Percentiles rank a stretch among this genome's conserved stretches.
Evolutionary conservation across 2,329 filamentous ascomycete species (phyloP).

Genomic region (Blastomyces emzantsi): DNA sequence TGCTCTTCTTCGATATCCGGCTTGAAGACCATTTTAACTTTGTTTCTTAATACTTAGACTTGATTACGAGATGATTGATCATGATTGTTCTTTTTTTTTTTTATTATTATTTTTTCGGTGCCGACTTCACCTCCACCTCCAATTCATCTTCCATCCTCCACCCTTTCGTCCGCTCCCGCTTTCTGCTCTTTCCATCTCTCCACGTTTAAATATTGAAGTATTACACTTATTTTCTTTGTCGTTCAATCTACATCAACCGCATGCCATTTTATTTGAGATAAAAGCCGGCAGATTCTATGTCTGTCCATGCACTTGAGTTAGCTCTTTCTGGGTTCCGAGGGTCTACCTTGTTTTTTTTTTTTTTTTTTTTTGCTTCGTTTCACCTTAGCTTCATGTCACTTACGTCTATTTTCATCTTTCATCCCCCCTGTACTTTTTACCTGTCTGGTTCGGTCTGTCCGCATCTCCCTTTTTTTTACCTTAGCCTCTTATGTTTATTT

Average conservation of each 20-base stretch:
- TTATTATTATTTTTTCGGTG: background rate
- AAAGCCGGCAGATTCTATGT: background rate
- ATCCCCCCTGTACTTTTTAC: background rate
- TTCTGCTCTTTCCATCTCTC: no score
- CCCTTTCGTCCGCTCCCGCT: background rate
- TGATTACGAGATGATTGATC: constrained; percentile 7
- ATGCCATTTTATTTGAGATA: background rate
- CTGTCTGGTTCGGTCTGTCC: background rate
- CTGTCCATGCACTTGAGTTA: background rate
- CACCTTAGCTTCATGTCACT: background rate
- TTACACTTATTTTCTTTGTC: background rate
- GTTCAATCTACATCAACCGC: background rate
- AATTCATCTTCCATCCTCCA: background rate
- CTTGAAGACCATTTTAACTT: background rate
- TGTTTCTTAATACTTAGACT: constrained; percentile 3
- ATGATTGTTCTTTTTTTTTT: background rate
- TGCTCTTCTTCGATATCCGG: background rate
- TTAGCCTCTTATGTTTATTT: background rate
- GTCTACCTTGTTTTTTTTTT: background rate
- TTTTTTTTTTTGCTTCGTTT: background rate
- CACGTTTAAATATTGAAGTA: background rate
- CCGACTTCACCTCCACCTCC: background rate
- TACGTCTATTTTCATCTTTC: background rate
- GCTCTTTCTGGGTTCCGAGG: background rate
- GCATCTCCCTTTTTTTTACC: background rate